phyloP scores from a whole-genome alignment of 306 rosid species.

The Rosa rugosa region DNA sequence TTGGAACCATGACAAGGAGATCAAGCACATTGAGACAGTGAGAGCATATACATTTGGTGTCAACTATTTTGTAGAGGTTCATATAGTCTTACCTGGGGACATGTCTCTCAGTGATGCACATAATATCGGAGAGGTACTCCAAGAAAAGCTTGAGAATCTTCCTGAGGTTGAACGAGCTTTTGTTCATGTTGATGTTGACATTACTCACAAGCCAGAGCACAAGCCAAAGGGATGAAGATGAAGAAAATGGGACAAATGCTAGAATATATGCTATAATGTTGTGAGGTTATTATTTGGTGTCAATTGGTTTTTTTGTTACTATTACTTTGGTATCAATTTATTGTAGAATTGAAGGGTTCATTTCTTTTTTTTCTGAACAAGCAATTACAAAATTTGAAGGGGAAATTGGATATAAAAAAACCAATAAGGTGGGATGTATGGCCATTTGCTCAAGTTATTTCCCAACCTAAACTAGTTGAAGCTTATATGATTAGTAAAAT shows the following conservation, averaged over 20 bases:
- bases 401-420: neutral
- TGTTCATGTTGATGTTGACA: conserved; percentile 82
- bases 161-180: conserved; percentile 89
- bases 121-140: conserved; percentile 84
- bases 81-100: conserved; percentile 68
- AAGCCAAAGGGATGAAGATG: conserved; percentile 31
- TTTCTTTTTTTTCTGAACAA: neutral
- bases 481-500: neutral
- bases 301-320: neutral
- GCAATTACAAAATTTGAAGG: neutral
- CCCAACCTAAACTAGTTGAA: neutral
- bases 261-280: neutral
- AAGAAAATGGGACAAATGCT: neutral
- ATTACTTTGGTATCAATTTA: neutral
- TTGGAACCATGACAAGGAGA: conserved; percentile 80
- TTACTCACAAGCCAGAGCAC: conserved; percentile 78
- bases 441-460: neutral
- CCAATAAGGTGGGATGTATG: neutral
- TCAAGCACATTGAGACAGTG: conserved; percentile 72
- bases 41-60: conserved; percentile 78
- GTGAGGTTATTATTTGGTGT: neutral
- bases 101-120: conserved; percentile 71
- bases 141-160: conserved; percentile 76
- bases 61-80: conserved; percentile 78
- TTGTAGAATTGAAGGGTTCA: neutral